These are phyloP conservation scores for Bifiguratus adelaidae DNA, from an alignment of 192 early-diverging fungal genomes.

Conservation along the genomic window DNA sequence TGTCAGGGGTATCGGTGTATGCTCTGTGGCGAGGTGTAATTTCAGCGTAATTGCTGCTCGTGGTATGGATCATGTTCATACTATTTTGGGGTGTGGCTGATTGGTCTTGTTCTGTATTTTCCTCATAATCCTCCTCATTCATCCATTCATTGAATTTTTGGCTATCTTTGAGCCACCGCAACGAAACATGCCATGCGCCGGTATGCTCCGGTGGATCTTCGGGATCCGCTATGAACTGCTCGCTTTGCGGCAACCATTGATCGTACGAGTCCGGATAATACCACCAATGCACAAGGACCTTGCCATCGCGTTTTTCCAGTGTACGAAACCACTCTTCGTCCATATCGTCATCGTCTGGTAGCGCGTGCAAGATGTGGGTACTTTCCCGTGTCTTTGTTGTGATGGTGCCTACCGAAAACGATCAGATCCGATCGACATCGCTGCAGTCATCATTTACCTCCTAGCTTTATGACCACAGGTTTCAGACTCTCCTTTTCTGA, in stretches of 20 bases:
- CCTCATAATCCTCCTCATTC: conserved; percentile 83
- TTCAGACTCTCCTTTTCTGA: conserved; percentile 21
- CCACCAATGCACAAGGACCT: conserved; percentile 69
- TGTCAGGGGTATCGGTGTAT: conserved; percentile 5
- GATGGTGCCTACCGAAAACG: neutral
- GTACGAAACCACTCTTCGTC: conserved; percentile 53
- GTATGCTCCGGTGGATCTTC: conserved; percentile 46
- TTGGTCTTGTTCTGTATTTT: neutral
- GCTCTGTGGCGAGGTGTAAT: conserved; percentile 2
- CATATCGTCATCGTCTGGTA: conserved; percentile 23
- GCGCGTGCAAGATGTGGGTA: conserved; percentile 32
- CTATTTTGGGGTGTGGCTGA: neutral
- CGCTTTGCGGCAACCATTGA: conserved; percentile 51
- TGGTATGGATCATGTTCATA: no score
- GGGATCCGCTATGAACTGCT: conserved; percentile 49
- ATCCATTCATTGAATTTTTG: conserved; percentile 67
- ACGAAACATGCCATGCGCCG: conserved; percentile 60
- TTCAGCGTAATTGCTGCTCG: no score
- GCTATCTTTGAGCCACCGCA: conserved; percentile 70
- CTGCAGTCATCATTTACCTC: conserved; percentile 34
- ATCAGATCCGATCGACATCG: neutral
- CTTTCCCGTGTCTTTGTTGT: neutral
- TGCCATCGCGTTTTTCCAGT: conserved; percentile 41
- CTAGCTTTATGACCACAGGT: conserved; percentile 13
- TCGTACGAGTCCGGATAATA: conserved; percentile 78